Percentiles rank a stretch among this genome's conserved stretches.
These are phyloP conservation scores for Brassica juncea DNA, from an alignment of 345 rosid genomes.

Conservation along the genomic window DNA sequence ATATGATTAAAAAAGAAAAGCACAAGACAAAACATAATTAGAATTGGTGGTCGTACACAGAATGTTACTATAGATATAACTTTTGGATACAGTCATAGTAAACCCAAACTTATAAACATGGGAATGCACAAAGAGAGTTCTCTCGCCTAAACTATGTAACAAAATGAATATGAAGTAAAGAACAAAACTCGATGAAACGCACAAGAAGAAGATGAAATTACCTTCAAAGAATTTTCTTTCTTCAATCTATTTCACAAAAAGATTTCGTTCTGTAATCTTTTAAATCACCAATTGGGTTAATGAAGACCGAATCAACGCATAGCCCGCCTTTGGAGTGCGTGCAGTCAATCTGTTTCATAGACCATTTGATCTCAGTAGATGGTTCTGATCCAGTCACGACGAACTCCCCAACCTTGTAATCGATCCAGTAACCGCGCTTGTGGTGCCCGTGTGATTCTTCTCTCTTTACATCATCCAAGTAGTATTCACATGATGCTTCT, in stretches of 20 bases:
- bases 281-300: slow-evolving; percentile 67
- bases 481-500: slow-evolving; percentile 59
- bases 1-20: neutral
- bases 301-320: slow-evolving; percentile 88
- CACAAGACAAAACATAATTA: neutral
- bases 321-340: slow-evolving; percentile 94
- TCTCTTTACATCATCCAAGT: slow-evolving; percentile 55
- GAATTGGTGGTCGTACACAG: slow-evolving; percentile 9
- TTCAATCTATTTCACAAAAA: slow-evolving; percentile 4
- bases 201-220: slow-evolving; percentile 19
- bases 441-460: slow-evolving; percentile 55
- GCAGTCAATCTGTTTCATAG: slow-evolving; percentile 96
- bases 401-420: slow-evolving; percentile 82
- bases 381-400: slow-evolving; percentile 60
- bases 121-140: neutral
- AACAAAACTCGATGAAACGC: slow-evolving; percentile 27
- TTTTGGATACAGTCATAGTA: slow-evolving; percentile 5
- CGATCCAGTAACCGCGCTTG: slow-evolving; percentile 92
- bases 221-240: slow-evolving; percentile 17
- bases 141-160: slow-evolving; percentile 29
- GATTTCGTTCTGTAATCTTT: slow-evolving; percentile 49
- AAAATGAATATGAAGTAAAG: slow-evolving; percentile 11
- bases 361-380: slow-evolving; percentile 67
- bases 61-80: slow-evolving; percentile 1
- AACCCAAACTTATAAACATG: slow-evolving; percentile 12